These are phyloP conservation scores for Drosera spatulata DNA, from an alignment of 179 eudicot genomes.

Conservation along the genomic window DNA sequence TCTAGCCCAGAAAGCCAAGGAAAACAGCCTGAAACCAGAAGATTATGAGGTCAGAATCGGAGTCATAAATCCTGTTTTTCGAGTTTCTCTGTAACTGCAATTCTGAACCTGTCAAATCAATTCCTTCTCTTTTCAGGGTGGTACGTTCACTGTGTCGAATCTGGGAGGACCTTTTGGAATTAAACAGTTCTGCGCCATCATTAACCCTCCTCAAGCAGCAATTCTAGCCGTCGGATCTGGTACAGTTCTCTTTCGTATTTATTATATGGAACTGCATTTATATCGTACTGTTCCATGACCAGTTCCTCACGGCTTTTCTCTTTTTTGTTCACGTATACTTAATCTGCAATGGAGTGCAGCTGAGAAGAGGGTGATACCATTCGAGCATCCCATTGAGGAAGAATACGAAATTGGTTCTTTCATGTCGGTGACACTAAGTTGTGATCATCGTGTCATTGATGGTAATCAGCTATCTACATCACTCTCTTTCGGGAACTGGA, in stretches of 20 bases:
- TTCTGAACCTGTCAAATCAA: too few relatives aligned
- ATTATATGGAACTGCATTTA: not conserved
- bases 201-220: constrained; percentile 92
- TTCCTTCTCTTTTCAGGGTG: constrained; percentile 43
- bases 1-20: constrained; percentile 85
- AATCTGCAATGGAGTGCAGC: constrained; percentile 38
- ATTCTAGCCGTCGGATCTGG: constrained; percentile 92
- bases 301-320: not conserved
- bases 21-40: constrained; percentile 78
- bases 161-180: constrained; percentile 93
- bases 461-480: constrained; percentile 30
- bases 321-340: not conserved
- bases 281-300: not conserved
- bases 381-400: constrained; percentile 26
- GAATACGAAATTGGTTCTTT: constrained; percentile 58
- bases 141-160: constrained; percentile 83
- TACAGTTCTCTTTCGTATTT: constrained; percentile 15
- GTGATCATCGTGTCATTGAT: constrained; percentile 96
- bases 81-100: too few relatives aligned
- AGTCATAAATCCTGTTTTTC: not conserved
- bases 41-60: constrained; percentile 67
- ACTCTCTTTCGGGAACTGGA: not conserved
- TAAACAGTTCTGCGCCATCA: constrained; percentile 89
- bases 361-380: constrained; percentile 75
- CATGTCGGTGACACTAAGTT: constrained; percentile 77